phyloP scores from a whole-genome alignment of 108 stramenopile species.

The Epithemia pelagica region DNA sequence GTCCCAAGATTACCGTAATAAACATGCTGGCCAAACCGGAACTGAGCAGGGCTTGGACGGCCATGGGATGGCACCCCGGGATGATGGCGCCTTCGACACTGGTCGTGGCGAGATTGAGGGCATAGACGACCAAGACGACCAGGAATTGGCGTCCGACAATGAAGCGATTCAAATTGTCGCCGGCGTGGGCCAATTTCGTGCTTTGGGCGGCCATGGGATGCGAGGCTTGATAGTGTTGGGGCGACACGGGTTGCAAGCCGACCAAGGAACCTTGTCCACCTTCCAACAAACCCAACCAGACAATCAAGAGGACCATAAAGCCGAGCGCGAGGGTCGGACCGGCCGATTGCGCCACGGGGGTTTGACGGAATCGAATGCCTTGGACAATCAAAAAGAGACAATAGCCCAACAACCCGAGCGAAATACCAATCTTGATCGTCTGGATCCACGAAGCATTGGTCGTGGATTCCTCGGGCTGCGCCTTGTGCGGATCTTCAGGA shows the following conservation, averaged over 20 bases:
- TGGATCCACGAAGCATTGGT: background rate
- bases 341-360: constrained; percentile 22
- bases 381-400: constrained; percentile 35
- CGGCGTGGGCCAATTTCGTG: constrained; percentile 41
- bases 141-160: constrained; percentile 64
- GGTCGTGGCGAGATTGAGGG: constrained; percentile 27
- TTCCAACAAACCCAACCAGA: constrained; percentile 67
- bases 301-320: constrained; percentile 38
- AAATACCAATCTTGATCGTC: constrained; percentile 48
- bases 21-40: constrained; percentile 61
- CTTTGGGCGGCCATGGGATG: constrained; percentile 41
- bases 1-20: constrained; percentile 54
- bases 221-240: constrained; percentile 32
- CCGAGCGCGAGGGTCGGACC: constrained; percentile 37
- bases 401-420: constrained; percentile 47
- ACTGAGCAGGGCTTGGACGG: constrained; percentile 29
- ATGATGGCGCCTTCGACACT: constrained; percentile 19
- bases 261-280: constrained; percentile 63
- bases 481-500: no score
- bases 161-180: constrained; percentile 69
- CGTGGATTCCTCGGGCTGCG: no score
- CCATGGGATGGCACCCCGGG: constrained; percentile 10
- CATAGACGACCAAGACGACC: constrained; percentile 51
- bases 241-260: constrained; percentile 49
- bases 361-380: constrained; percentile 11